Percentiles rank a stretch among this genome's conserved stretches.
phyloP scores from a whole-genome alignment of 306 rosid species.

The Rosa persica region DNA sequence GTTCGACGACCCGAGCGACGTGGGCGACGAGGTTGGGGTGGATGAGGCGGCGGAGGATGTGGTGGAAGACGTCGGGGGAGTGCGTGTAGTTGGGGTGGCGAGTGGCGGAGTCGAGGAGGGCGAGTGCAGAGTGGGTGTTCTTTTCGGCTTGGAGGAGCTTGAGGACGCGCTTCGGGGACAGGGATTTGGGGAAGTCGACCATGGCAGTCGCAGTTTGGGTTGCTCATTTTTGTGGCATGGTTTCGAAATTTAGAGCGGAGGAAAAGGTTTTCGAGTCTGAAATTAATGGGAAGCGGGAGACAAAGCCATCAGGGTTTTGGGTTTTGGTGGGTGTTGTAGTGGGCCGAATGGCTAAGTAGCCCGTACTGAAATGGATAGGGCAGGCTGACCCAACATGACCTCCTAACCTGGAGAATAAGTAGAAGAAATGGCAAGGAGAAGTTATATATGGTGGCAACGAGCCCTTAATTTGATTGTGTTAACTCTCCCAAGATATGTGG shows the following conservation, averaged over 20 bases:
- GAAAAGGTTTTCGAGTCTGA: neutral
- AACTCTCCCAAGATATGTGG: no score
- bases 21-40: constrained; percentile 46
- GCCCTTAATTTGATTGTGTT: no score
- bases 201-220: constrained; percentile 45
- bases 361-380: neutral
- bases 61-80: constrained; percentile 57
- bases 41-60: constrained; percentile 63
- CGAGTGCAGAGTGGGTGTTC: constrained; percentile 53
- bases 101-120: constrained; percentile 62
- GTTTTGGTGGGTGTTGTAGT: neutral
- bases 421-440: no score
- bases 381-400: neutral
- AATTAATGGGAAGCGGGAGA: neutral
- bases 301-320: neutral
- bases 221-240: constrained; percentile 18
- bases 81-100: constrained; percentile 49
- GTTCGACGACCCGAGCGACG: constrained; percentile 44
- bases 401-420: neutral
- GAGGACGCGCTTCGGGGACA: constrained; percentile 57
- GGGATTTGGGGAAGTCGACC: constrained; percentile 58
- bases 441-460: no score
- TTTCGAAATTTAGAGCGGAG: no score
- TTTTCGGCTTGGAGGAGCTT: constrained; percentile 73
- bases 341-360: neutral